Evolutionary conservation across 169 alveolate species (phyloP).

Genomic region (Cryptosporidium bovis): DNA sequence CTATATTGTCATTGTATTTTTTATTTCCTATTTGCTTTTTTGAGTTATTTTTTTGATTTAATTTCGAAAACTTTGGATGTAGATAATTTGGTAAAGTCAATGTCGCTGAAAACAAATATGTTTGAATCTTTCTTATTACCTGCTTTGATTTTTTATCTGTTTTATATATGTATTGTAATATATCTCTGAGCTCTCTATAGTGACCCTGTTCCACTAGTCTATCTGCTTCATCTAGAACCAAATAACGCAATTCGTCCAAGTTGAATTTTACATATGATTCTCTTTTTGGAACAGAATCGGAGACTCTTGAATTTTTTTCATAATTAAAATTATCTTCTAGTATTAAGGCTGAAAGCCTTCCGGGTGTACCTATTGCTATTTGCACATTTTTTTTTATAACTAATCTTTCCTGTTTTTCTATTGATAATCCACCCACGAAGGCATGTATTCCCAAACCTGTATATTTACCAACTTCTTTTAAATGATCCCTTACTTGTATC

Average conservation of each 20-base stretch:
- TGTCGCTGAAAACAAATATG: constrained; percentile 34
- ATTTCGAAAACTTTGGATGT: constrained; percentile 55
- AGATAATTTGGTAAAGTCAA: constrained; percentile 40
- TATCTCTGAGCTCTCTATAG: constrained; percentile 79
- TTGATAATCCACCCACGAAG: constrained; percentile 86
- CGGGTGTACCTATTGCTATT: constrained; percentile 82
- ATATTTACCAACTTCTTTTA: constrained; percentile 69
- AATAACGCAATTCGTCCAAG: constrained; percentile 74
- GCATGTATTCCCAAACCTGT: constrained; percentile 78
- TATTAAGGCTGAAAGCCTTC: constrained; percentile 79
- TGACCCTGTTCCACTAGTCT: constrained; percentile 86
- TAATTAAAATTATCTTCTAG: constrained; percentile 18
- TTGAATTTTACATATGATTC: not conserved
- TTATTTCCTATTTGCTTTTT: constrained; percentile 3
- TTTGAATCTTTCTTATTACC: constrained; percentile 65
- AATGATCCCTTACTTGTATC: constrained; percentile 80
- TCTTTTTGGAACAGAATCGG: not conserved
- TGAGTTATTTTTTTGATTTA: constrained; percentile 14
- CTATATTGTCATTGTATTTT: not conserved
- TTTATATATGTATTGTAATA: constrained; percentile 80
- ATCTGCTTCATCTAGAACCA: constrained; percentile 91
- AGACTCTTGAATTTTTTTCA: constrained; percentile 40
- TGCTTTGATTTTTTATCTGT: not conserved
- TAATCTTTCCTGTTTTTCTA: constrained; percentile 82
- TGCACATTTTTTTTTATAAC: constrained; percentile 78